Percentiles rank a stretch among this genome's conserved stretches.
Evolutionary conservation across 768 basidiomycete species (phyloP).

Genomic region (Russula ochroleuca): DNA sequence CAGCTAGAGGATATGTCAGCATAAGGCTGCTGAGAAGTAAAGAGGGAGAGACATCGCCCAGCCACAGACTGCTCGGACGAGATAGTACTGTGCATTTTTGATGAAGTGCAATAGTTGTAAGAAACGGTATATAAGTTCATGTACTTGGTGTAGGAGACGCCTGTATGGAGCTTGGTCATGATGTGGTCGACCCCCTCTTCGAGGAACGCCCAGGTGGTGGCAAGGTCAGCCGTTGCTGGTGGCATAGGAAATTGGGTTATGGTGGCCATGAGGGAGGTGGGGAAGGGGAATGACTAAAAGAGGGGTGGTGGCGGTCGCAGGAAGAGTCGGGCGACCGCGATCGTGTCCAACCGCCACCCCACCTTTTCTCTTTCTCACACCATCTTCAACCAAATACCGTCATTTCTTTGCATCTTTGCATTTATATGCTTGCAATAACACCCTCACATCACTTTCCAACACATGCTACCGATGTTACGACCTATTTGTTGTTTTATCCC

Average conservation of each 20-base stretch:
- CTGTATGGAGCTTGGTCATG: slow-evolving; percentile 86
- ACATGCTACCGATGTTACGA: not conserved
- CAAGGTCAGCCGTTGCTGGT: slow-evolving; percentile 60
- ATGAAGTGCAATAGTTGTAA: slow-evolving; percentile 97
- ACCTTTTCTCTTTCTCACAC: not conserved
- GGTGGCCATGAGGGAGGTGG: slow-evolving; percentile 15
- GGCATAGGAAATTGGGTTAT: slow-evolving; percentile 45
- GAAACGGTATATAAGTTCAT: slow-evolving; percentile 88
- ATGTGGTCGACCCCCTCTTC: slow-evolving; percentile 88
- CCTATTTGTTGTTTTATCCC: not conserved
- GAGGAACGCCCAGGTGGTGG: slow-evolving; percentile 84
- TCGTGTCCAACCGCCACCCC: not conserved
- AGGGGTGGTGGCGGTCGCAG: slow-evolving; percentile 19
- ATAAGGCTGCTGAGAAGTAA: not conserved
- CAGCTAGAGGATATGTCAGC: slow-evolving; percentile 45
- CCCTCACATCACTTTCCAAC: not conserved
- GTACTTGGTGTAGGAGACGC: slow-evolving; percentile 85
- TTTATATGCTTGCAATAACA: no score
- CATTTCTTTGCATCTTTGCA: not conserved
- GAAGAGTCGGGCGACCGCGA: slow-evolving; percentile 9
- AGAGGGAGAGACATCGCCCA: slow-evolving; percentile 47
- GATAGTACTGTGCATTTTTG: slow-evolving; percentile 59
- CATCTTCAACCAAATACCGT: not conserved
- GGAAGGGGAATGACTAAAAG: not conserved
- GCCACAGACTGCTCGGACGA: slow-evolving; percentile 39